Conservation (phyloP, 306 rosid species). For the Macrotyloma uniflorum region DNA sequence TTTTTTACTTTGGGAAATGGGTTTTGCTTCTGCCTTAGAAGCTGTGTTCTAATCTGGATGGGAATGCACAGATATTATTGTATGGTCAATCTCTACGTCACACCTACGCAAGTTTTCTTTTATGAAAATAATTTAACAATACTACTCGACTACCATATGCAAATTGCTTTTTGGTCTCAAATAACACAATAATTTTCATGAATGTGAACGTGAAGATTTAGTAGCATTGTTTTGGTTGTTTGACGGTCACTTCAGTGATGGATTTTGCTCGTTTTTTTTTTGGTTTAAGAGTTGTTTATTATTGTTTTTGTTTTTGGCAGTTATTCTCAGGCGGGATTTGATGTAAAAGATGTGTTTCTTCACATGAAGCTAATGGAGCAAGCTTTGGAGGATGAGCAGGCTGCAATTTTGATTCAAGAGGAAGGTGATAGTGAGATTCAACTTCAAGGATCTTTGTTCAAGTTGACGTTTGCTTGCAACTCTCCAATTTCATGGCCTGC, state of each 20-base stretch:
- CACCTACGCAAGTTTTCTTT: background rate
- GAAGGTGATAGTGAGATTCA: slow-evolving; percentile 40
- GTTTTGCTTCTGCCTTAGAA: background rate
- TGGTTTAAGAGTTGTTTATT: background rate
- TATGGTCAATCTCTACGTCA: background rate
- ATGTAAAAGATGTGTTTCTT: slow-evolving; percentile 89
- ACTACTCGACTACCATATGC: background rate
- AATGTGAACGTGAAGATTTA: slow-evolving; percentile 8
- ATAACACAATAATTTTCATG: background rate
- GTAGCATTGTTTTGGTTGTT: background rate
- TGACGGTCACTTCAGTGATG: background rate
- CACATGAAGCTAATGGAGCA: slow-evolving; percentile 88
- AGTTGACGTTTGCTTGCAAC: slow-evolving; percentile 88
- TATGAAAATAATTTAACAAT: too few species aligned
- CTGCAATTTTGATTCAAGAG: slow-evolving; percentile 82
- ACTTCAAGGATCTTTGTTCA: slow-evolving; percentile 60
- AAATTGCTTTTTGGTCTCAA: background rate
- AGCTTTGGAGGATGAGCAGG: slow-evolving; percentile 66
- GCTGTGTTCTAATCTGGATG: too few species aligned
- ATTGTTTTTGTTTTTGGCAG: slow-evolving; percentile 42
- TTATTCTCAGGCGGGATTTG: slow-evolving; percentile 87
- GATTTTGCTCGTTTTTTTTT: background rate
- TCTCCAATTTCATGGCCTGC: slow-evolving; percentile 80
- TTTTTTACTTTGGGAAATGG: background rate
- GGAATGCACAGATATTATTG: background rate